Evolutionary conservation across 2,329 filamentous ascomycete genomes (phyloP).

Genomic region (Phialocephala subalpina): DNA sequence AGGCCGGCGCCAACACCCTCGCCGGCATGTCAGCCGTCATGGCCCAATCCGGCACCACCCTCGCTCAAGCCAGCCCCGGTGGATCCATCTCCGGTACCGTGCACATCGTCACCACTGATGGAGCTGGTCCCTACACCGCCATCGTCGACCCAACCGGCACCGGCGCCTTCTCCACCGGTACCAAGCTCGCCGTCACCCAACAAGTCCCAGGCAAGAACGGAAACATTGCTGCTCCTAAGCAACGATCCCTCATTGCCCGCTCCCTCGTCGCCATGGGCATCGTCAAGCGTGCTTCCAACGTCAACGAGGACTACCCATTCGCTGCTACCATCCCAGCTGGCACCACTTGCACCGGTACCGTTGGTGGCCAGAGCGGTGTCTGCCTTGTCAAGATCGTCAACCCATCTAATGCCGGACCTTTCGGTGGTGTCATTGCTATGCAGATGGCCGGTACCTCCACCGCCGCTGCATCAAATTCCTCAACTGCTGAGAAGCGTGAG

Average conservation of each 20-base stretch:
- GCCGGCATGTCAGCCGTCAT: slow-evolving; percentile 65
- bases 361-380: slow-evolving; percentile 46
- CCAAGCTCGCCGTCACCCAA: slow-evolving; percentile 60
- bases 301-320: slow-evolving; percentile 49
- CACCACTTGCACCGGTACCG: slow-evolving; percentile 49
- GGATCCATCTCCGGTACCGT: slow-evolving; percentile 68
- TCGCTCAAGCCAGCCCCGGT: slow-evolving; percentile 66
- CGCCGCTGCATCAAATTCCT: slow-evolving; percentile 12
- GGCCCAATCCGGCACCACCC: slow-evolving; percentile 59
- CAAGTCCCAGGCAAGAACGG: slow-evolving; percentile 55
- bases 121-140: slow-evolving; percentile 59
- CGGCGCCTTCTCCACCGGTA: slow-evolving; percentile 54
- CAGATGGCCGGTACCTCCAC: slow-evolving; percentile 39
- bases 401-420: slow-evolving; percentile 49
- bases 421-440: slow-evolving; percentile 51
- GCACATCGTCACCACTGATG: slow-evolving; percentile 73
- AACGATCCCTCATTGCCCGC: slow-evolving; percentile 37
- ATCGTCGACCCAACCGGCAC: slow-evolving; percentile 67
- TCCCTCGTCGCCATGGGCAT: slow-evolving; percentile 40
- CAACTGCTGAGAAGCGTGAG: slow-evolving; percentile 6
- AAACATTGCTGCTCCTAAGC: slow-evolving; percentile 45
- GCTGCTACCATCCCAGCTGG: slow-evolving; percentile 48
- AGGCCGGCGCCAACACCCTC: slow-evolving; percentile 44
- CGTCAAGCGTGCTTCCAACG: slow-evolving; percentile 43
- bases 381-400: slow-evolving; percentile 55